Percentiles rank a stretch among this genome's conserved stretches.
Evolutionary conservation across 1,284 basidiomycete genomes (phyloP).

Genomic region (Moniliophthora roreri): DNA sequence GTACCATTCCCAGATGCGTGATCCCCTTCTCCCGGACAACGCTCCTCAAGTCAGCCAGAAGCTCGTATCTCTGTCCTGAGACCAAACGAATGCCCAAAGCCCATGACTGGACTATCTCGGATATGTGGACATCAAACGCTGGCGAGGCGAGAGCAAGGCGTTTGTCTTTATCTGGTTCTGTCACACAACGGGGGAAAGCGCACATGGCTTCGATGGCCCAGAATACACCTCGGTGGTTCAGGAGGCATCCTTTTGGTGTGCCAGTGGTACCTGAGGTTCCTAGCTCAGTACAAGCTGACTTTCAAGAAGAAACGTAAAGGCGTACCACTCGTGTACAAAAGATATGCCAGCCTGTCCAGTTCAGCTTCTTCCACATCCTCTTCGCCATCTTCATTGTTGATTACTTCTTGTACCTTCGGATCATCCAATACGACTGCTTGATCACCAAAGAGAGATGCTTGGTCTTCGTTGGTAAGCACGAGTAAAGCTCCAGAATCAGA

Average conservation of each 20-base stretch:
- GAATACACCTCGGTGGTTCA: slow-evolving; percentile 34
- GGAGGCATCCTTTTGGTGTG: slow-evolving; percentile 56
- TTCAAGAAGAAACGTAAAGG: neutral
- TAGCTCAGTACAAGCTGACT: no score
- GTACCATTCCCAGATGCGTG: slow-evolving; percentile 20
- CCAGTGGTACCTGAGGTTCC: slow-evolving; percentile 58
- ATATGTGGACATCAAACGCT: slow-evolving; percentile 21
- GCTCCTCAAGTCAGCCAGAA: slow-evolving; percentile 15
- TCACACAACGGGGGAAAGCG: slow-evolving; percentile 12
- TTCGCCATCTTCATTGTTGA: slow-evolving; percentile 28
- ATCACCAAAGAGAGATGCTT: slow-evolving; percentile 30
- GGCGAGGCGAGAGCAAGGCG: slow-evolving; percentile 17
- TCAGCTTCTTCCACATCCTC: slow-evolving; percentile 29
- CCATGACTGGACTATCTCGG: slow-evolving; percentile 18
- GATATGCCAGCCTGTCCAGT: slow-evolving; percentile 41
- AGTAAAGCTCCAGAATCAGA: slow-evolving; percentile 43
- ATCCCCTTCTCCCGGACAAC: slow-evolving; percentile 15
- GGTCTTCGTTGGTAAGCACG: slow-evolving; percentile 37
- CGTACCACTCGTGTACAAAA: slow-evolving; percentile 53
- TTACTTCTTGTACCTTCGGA: slow-evolving; percentile 22
- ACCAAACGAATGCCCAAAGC: slow-evolving; percentile 18
- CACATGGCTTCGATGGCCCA: slow-evolving; percentile 18
- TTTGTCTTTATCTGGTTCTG: slow-evolving; percentile 19
- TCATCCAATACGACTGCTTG: slow-evolving; percentile 31
- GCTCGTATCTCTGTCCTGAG: slow-evolving; percentile 16